phyloP scores from a whole-genome alignment of 441 rosid species.

The Aquilaria agallochum region DNA sequence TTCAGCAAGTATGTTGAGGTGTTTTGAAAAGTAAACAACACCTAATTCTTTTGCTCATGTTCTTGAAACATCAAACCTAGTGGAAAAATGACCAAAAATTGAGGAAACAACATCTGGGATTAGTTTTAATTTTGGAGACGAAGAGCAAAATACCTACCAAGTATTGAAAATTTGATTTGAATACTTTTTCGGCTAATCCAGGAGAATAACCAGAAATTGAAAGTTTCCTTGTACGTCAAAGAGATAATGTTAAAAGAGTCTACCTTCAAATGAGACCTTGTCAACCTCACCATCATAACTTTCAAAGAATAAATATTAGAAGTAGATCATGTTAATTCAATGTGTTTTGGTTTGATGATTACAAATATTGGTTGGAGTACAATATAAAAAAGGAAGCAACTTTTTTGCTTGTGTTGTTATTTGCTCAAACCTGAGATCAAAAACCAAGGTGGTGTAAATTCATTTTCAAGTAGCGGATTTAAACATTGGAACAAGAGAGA shows the following conservation, averaged over 20 bases:
- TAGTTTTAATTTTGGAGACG: no score
- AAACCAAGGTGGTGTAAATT: background rate
- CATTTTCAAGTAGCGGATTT: background rate
- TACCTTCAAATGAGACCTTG: constrained; percentile 5
- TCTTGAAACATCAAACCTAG: no score
- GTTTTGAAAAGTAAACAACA: no score
- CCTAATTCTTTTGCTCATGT: no score
- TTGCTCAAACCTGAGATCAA: background rate
- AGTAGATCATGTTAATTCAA: background rate
- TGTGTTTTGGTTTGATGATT: constrained; percentile 1
- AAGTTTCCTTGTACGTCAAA: background rate
- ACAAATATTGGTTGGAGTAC: constrained; percentile 4
- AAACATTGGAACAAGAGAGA: background rate
- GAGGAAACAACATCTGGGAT: no score
- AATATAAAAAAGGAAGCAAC: background rate
- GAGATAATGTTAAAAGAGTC: background rate
- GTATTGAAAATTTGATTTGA: background rate
- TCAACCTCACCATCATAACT: constrained; percentile 7
- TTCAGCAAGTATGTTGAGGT: no score
- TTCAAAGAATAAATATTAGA: background rate
- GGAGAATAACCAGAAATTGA: background rate
- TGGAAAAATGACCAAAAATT: no score
- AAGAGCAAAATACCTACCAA: no score
- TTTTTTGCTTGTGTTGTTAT: constrained; percentile 12
- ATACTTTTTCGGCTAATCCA: no score